phyloP scores from a whole-genome alignment of 169 alveolate genomes.

The Babesia gibsoni region DNA sequence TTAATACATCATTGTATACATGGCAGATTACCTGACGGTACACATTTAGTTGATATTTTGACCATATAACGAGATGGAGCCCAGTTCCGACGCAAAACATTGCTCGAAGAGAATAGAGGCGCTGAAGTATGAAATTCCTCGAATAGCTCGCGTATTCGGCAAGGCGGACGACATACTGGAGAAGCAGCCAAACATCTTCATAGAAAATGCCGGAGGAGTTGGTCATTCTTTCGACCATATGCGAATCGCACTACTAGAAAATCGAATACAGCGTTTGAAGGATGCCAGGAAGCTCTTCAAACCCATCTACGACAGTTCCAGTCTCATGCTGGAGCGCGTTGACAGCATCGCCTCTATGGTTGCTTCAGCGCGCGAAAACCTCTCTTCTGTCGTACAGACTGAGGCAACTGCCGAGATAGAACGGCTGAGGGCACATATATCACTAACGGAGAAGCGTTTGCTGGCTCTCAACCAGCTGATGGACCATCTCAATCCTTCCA shows the following conservation, averaged over 20 bases:
- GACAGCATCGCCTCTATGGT: not conserved
- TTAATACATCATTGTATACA: not conserved
- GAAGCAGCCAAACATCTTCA: not conserved
- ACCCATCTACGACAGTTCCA: slow-evolving; percentile 11
- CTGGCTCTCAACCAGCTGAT: slow-evolving; percentile 12
- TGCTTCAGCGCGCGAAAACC: not conserved
- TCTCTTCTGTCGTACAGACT: not conserved
- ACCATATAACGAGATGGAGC: not conserved
- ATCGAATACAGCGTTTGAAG: not conserved
- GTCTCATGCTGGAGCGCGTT: slow-evolving; percentile 11
- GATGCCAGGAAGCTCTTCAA: not conserved
- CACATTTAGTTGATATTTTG: not conserved
- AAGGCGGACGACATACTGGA: slow-evolving; percentile 8
- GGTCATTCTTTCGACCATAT: slow-evolving; percentile 1
- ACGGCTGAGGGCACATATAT: slow-evolving; percentile 5
- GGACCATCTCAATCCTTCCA: slow-evolving; percentile 28
- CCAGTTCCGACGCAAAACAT: slow-evolving; percentile 2
- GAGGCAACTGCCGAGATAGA: not conserved
- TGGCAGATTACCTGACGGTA: not conserved
- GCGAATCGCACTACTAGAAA: slow-evolving; percentile 14
- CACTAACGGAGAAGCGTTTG: slow-evolving; percentile 26
- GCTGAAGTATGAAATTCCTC: slow-evolving; percentile 12
- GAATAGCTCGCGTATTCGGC: slow-evolving; percentile 4
- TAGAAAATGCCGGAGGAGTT: not conserved
- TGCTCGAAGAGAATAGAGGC: slow-evolving; percentile 26